phyloP scores from a whole-genome alignment of 768 basidiomycete genomes.

The Lactarius pseudohatsudake region DNA sequence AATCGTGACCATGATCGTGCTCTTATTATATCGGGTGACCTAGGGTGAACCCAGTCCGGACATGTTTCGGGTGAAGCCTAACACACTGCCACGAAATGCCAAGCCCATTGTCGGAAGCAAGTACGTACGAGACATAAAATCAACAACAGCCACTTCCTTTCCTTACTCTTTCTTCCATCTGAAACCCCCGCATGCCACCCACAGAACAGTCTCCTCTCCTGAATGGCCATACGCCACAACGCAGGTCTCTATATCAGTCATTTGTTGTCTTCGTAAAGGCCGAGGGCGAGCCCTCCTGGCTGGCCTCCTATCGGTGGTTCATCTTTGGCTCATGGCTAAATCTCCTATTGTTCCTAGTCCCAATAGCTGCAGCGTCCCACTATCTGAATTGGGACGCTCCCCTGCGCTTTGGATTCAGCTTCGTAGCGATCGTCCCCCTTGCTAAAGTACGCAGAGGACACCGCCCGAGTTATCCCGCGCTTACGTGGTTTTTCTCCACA shows the following conservation, averaged over 20 bases:
- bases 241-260: conserved; percentile 39
- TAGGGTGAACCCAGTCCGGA: neutral
- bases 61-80: no score
- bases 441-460: conserved; percentile 58
- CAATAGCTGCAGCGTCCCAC: conserved; percentile 66
- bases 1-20: neutral
- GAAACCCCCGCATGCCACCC: conserved; percentile 8
- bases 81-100: conserved; percentile 11
- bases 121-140: neutral
- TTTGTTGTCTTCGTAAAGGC: conserved; percentile 47
- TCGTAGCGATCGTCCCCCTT: conserved; percentile 82
- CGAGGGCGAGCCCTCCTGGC: conserved; percentile 66
- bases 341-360: conserved; percentile 75
- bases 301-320: conserved; percentile 56
- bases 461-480: neutral
- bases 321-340: conserved; percentile 71
- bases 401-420: conserved; percentile 71
- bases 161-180: neutral
- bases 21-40: neutral
- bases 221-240: conserved; percentile 41
- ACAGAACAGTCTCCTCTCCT: conserved; percentile 25
- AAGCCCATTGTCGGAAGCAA: neutral
- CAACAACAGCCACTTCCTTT: neutral
- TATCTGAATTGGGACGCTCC: conserved; percentile 72
- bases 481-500: conserved; percentile 31